Percentiles rank a stretch among this genome's conserved stretches.
Conservation (phyloP, 345 rosid species). For the Boechera stricta region DNA sequence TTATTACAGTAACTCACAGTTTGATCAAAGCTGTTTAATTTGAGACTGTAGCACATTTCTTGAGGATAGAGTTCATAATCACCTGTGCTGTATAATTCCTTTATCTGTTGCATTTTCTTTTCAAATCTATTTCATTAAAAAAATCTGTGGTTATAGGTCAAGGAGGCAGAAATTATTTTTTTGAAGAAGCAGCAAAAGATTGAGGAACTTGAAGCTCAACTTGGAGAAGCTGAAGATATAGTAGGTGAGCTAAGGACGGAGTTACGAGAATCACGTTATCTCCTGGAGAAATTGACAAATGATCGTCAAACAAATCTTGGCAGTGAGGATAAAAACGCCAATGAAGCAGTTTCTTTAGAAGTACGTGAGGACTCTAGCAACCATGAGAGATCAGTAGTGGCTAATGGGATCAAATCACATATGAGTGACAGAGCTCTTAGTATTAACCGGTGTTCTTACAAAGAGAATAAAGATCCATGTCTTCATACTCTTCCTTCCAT, state of each 20-base stretch:
- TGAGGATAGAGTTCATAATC: neutral
- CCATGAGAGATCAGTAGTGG: conserved; percentile 42
- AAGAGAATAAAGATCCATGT: conserved; percentile 45
- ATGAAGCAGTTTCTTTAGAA: conserved; percentile 40
- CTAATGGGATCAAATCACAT: conserved; percentile 40
- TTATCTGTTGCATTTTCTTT: conserved; percentile 5
- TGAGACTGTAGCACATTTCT: conserved; percentile 13
- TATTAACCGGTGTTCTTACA: conserved; percentile 52
- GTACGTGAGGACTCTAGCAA: conserved; percentile 41
- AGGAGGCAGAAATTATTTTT: conserved; percentile 64
- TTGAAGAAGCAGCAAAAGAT: conserved; percentile 65
- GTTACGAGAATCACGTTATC: conserved; percentile 67
- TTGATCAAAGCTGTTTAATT: conserved; percentile 6
- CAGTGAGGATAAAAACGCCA: conserved; percentile 2
- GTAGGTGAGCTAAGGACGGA: conserved; percentile 85
- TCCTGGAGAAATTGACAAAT: conserved; percentile 53
- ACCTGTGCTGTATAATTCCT: conserved; percentile 1
- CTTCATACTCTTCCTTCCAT: conserved; percentile 64
- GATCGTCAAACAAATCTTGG: conserved; percentile 24
- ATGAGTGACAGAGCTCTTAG: conserved; percentile 35
- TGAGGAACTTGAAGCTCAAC: conserved; percentile 89
- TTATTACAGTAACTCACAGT: neutral
- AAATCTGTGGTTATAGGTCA: conserved; percentile 52
- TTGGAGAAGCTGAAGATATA: conserved; percentile 87
- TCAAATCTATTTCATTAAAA: neutral